Conservation (phyloP, 306 rosid genomes). For the Prunus mongolica region DNA sequence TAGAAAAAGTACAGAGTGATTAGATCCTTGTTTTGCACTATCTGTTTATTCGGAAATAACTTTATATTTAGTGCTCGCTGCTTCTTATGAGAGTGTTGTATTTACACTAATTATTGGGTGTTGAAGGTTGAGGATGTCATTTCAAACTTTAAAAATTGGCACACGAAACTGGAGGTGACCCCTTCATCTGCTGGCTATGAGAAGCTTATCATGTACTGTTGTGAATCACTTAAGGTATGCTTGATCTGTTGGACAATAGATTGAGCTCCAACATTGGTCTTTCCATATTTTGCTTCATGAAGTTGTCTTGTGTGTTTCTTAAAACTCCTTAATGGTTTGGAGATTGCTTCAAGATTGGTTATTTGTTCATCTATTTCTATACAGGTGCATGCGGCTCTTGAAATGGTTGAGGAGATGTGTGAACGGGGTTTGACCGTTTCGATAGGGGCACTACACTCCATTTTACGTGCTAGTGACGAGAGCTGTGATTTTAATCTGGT, state of each 20-base stretch:
- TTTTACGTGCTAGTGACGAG: constrained; percentile 50
- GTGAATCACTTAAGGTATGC: constrained; percentile 62
- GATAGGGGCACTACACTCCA: constrained; percentile 34
- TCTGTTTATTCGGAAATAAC: background rate
- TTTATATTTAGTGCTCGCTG: background rate
- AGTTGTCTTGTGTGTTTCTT: background rate
- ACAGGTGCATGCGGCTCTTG: constrained; percentile 72
- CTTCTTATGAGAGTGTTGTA: background rate
- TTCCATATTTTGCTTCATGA: constrained; percentile 15
- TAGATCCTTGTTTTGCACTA: background rate
- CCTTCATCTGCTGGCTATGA: constrained; percentile 62
- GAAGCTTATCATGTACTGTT: constrained; percentile 61
- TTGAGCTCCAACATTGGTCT: background rate
- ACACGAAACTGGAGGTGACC: constrained; percentile 45
- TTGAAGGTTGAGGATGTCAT: constrained; percentile 79
- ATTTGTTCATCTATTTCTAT: constrained; percentile 6
- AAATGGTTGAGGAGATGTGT: constrained; percentile 59
- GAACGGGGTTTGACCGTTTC: constrained; percentile 53
- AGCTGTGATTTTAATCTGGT: constrained; percentile 70
- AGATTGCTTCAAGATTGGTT: constrained; percentile 1
- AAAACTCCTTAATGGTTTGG: background rate
- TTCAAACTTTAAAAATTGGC: constrained; percentile 56
- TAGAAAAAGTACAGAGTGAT: background rate
- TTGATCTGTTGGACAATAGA: constrained; percentile 6
- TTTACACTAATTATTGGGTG: constrained; percentile 18